Evolutionary conservation across 345 rosid genomes (phyloP), one percentile per base, ranked within the genome.

Genomic region (Euclidium syriacum): DNA sequence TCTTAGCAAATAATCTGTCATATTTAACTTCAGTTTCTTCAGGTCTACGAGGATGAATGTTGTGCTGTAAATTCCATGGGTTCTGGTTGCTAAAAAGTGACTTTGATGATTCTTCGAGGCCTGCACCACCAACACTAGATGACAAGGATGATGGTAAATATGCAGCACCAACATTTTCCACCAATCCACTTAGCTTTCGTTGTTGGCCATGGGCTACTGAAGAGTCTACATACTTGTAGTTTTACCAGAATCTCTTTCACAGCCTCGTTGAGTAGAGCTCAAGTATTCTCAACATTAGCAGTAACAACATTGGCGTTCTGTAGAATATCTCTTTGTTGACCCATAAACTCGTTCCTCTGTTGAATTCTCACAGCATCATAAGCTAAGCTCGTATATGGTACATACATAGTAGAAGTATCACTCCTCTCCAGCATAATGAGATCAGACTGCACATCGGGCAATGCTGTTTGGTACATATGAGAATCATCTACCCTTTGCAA

Each of bases 51-150:
- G 84, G 86, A 75, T 71, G 80, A 64, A 63, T 26, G 58, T 77
- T 88, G 46, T 75, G 76, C 55, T 41, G 77, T 34, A 79, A 63
- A 71, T 76, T 79, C 84, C 84, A 84, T 38, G 86, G 95, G 69
- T 84, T 86, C 75, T 84, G 90, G 71, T 74, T 77, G 71, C 79
- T 78, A 72, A 82, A 87, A 50, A 87, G 71, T 15, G 88, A 82
- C 39, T 79, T 73, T 2, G 90, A 76, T 15, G 79, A 78, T 67
- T 79, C 86, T 61, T 62, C 79, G 27, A 67, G n/a, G n/a, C n/a
- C 53, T 75, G 71, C 84, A 22, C 59, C 42, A 29, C 70, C 71
- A 49, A 26, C 10, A 46, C 54, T 61, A 5, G 33, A 57, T 36
- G 41, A 36, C 7, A 36, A 36, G 41, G 41, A 36, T 79, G 68